phyloP scores from a whole-genome alignment of 179 eudicot genomes.

The Nepenthes alata region DNA sequence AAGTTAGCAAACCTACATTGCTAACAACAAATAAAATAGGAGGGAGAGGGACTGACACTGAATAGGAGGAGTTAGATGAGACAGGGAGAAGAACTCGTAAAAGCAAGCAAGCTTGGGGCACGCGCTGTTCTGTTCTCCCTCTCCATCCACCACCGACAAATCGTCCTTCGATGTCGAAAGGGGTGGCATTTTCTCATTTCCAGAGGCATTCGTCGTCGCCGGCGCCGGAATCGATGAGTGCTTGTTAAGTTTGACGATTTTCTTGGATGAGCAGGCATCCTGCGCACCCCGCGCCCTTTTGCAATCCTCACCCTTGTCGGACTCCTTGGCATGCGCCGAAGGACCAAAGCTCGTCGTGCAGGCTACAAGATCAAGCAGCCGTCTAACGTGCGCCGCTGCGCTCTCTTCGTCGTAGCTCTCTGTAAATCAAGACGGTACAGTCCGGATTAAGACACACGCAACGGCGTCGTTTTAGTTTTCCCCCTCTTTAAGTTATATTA shows the following conservation, averaged over 20 bases:
- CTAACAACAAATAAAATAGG: not conserved
- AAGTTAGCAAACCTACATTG: not conserved
- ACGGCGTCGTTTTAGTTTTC: constrained; percentile 4
- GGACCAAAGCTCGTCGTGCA: constrained; percentile 80
- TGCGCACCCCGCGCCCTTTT: constrained; percentile 34
- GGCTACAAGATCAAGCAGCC: constrained; percentile 84
- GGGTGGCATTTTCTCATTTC: constrained; percentile 15
- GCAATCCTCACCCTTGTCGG: constrained; percentile 22
- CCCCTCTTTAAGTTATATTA: not conserved
- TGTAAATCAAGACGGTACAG: constrained; percentile 9
- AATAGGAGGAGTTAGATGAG: constrained; percentile 88
- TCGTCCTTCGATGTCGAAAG: constrained; percentile 45
- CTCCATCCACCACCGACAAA: constrained; percentile 46
- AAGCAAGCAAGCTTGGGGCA: constrained; percentile 84
- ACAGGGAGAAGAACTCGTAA: constrained; percentile 91
- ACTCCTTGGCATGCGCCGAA: constrained; percentile 16
- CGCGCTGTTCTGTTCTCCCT: constrained; percentile 66
- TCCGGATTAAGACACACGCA: not conserved
- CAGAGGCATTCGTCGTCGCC: constrained; percentile 2
- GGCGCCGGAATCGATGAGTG: constrained; percentile 18
- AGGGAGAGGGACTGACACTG: constrained; percentile 46
- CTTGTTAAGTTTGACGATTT: constrained; percentile 20
- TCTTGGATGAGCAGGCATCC: constrained; percentile 28
- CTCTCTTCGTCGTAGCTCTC: constrained; percentile 73
- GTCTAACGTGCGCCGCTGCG: constrained; percentile 76